phyloP scores from a whole-genome alignment of 352 stramenopile species.

The Phytophthora kernoviae region DNA sequence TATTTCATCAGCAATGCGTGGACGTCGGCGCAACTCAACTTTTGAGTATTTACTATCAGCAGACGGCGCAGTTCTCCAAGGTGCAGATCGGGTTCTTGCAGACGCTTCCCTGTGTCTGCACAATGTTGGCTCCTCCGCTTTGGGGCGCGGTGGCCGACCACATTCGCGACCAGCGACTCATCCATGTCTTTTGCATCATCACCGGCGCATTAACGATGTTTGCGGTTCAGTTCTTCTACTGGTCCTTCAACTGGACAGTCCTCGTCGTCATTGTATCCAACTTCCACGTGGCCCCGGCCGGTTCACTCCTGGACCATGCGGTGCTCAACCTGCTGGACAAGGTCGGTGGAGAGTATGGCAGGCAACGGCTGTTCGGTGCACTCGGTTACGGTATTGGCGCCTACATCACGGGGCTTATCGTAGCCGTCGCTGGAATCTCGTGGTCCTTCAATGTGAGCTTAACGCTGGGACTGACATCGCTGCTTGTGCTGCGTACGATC shows the following conservation, averaged over 20 bases:
- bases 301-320: slow-evolving; percentile 74
- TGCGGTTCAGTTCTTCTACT: slow-evolving; percentile 54
- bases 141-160: slow-evolving; percentile 76
- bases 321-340: slow-evolving; percentile 69
- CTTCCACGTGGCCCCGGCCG: slow-evolving; percentile 63
- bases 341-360: slow-evolving; percentile 81
- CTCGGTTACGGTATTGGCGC: slow-evolving; percentile 68
- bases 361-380: slow-evolving; percentile 80
- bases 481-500: slow-evolving; percentile 70
- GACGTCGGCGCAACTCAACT: slow-evolving; percentile 76
- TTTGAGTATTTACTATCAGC: slow-evolving; percentile 78
- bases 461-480: slow-evolving; percentile 48
- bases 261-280: slow-evolving; percentile 62
- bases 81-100: slow-evolving; percentile 80
- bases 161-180: slow-evolving; percentile 60
- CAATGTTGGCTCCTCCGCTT: slow-evolving; percentile 73
- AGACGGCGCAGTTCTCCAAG: slow-evolving; percentile 69
- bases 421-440: slow-evolving; percentile 59
- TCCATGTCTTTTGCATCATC: slow-evolving; percentile 71
- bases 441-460: slow-evolving; percentile 84
- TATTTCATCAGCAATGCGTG: slow-evolving; percentile 71
- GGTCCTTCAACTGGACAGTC: slow-evolving; percentile 57
- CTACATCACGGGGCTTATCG: slow-evolving; percentile 74
- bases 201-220: slow-evolving; percentile 66
- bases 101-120: slow-evolving; percentile 64